Evolutionary conservation across 2,329 filamentous ascomycete species (phyloP).

Genomic region (Ramichloridium luteum): DNA sequence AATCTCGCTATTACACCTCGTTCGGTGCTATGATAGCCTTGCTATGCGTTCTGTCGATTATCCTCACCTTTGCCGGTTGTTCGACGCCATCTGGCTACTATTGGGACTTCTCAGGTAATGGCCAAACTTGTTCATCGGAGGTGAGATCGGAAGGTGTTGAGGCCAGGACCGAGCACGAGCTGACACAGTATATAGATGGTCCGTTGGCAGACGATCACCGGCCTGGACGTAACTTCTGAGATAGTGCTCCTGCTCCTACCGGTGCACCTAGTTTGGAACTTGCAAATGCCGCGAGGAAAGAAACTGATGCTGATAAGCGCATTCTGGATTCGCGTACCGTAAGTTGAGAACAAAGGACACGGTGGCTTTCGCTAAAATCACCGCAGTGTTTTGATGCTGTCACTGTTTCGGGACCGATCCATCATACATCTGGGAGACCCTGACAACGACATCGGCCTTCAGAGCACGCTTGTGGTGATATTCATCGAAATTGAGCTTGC

Average conservation of each 20-base stretch:
- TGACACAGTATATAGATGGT: conserved; percentile 11
- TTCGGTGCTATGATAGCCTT: conserved; percentile 15
- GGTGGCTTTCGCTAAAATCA: conserved; percentile 2
- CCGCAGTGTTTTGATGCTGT: conserved; percentile 22
- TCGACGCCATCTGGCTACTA: conserved; percentile 17
- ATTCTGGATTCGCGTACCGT: conserved; percentile 28
- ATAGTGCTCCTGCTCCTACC: conserved; percentile 21
- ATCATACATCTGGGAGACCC: conserved; percentile 17
- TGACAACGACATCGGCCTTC: conserved; percentile 22
- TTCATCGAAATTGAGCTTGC: conserved; percentile 29
- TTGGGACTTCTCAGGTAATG: conserved; percentile 19
- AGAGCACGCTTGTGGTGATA: conserved; percentile 24
- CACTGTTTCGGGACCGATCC: conserved; percentile 26
- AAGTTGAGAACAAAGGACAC: conserved; percentile 7
- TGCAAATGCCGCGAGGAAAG: conserved; percentile 26
- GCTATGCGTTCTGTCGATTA: conserved; percentile 20
- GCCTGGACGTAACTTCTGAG: conserved; percentile 29
- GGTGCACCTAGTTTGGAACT: conserved; percentile 25
- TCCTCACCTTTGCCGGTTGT: conserved; percentile 20
- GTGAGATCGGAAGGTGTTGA: conserved; percentile 7
- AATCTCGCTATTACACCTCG: conserved; percentile 17
- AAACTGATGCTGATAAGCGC: conserved; percentile 27
- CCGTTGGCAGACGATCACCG: conserved; percentile 29
- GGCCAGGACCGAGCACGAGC: background rate
- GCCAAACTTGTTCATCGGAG: conserved; percentile 17